Base-by-base conservation (phyloP, 805 yeast genomes). In the Candida corydali region DNA sequence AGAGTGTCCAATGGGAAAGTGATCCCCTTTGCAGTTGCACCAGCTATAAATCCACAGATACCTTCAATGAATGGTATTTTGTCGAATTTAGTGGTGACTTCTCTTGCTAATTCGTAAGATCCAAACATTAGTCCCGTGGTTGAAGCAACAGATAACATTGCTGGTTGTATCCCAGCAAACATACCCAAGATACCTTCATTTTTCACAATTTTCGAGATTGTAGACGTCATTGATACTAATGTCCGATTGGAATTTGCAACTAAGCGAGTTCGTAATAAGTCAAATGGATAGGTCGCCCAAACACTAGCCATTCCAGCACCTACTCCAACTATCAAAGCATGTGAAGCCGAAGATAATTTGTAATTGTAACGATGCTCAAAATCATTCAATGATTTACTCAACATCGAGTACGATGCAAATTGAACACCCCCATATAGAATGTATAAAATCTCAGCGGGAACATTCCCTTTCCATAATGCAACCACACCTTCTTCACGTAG, bases 401-500 rank as follows among this genome's bases (percentile, higher is more conserved):
- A 58, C 0, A 69, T 53, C 1, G 87, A 69, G 50, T 82, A 86
- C 1, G 85, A 62, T 1, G 91, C 68, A 60, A 93, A 93, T 56
- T 93, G 98, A 0, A 76, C 63, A 0, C 86, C 86, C 9, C 98
- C 96, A 50, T 91, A 93, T 8, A 84, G 46, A 10, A 91, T 64
- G 51, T 93, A 93, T 78, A 93, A 75, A 26, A 79, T 57, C 44
- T 87, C 87, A 0, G 98, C 98, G 0, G 98, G 95, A 0, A 86
- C 71, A 54, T 93, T 93, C 0, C 98, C 98, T 55, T 88, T 89
- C 98, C 98, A 93, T n/a, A 91, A 66, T 0, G 87, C 91, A 10
- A 57, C 42, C 0, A 81, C 28, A 1, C 95, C 95, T 57, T 91
- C 98, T 23, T 76, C 68, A 14, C 56, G 53, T 1, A 72, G 43